A percentile compares a stretch with the other conserved stretches of the same genome.
phyloP scores from a whole-genome alignment of 1,284 basidiomycete species.

The Volvariella surrecta region DNA sequence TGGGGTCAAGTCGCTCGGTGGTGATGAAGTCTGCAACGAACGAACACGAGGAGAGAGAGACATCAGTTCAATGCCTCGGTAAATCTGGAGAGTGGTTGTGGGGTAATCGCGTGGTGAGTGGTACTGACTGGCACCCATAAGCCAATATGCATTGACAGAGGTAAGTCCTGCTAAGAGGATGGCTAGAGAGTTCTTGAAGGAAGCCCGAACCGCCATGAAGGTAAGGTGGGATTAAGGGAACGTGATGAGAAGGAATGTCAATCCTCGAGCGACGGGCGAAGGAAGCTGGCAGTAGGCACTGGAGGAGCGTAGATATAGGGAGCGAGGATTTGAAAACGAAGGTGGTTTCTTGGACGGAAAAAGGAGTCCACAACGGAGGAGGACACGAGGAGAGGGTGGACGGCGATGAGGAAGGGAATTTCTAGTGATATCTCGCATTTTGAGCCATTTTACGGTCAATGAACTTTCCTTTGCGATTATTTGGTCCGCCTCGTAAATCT shows the following conservation, averaged over 20 bases:
- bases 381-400: neutral
- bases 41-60: conserved; percentile 7
- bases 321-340: neutral
- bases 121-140: conserved; percentile 10
- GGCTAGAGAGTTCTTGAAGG: conserved; percentile 4
- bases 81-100: neutral
- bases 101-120: neutral
- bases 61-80: neutral
- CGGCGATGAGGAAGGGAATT: neutral
- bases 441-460: too few species aligned
- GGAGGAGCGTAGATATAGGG: neutral
- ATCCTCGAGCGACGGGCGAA: neutral
- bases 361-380: neutral
- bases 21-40: conserved; percentile 19
- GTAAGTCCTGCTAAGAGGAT: conserved; percentile 2
- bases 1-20: conserved; percentile 25
- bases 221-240: conserved; percentile 4
- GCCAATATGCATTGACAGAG: conserved; percentile 9
- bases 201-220: conserved; percentile 1
- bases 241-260: conserved; percentile 1
- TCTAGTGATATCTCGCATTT: too few species aligned
- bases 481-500: too few species aligned
- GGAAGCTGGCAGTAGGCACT: neutral
- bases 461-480: too few species aligned
- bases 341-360: neutral